Evolutionary conservation across 306 rosid genomes (phyloP).

Genomic region (Mimosa bimucronata): DNA sequence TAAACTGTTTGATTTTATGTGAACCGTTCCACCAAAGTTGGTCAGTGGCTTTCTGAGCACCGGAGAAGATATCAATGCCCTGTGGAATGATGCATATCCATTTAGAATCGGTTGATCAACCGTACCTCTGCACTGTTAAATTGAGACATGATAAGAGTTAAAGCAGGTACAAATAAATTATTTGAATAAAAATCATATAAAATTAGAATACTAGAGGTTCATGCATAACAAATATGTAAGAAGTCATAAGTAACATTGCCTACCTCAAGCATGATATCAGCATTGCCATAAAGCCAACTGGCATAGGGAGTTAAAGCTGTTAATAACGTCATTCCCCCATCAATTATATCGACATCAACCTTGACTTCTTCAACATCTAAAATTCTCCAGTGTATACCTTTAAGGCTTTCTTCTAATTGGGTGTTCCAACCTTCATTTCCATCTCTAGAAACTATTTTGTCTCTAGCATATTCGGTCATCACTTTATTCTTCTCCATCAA

Average conservation of each 20-base stretch:
- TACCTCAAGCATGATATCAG: slow-evolving; percentile 89
- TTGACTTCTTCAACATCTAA: slow-evolving; percentile 87
- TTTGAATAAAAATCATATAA: neutral
- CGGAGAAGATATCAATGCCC: slow-evolving; percentile 91
- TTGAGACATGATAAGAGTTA: slow-evolving; percentile 40
- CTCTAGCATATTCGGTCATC: slow-evolving; percentile 50
- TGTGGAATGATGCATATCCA: slow-evolving; percentile 88
- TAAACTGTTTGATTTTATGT: slow-evolving; percentile 83
- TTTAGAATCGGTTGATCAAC: slow-evolving; percentile 86
- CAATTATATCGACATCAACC: slow-evolving; percentile 87
- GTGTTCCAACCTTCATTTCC: slow-evolving; percentile 83
- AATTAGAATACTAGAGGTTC: neutral
- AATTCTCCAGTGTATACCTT: slow-evolving; percentile 78
- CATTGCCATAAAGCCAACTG: slow-evolving; percentile 94
- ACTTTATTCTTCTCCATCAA: slow-evolving; percentile 70
- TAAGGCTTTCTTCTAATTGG: slow-evolving; percentile 80
- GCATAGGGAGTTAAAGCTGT: slow-evolving; percentile 90
- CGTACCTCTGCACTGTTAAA: slow-evolving; percentile 81
- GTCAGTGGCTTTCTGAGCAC: slow-evolving; percentile 78
- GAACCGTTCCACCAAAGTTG: slow-evolving; percentile 80
- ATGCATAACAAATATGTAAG: neutral
- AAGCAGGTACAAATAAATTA: slow-evolving; percentile 4
- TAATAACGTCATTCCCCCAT: slow-evolving; percentile 95
- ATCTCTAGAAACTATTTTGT: slow-evolving; percentile 61
- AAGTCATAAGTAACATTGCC: slow-evolving; percentile 35